Conservation (phyloP, 495 filamentous ascomycete species). For the Neurospora sp. region DNA sequence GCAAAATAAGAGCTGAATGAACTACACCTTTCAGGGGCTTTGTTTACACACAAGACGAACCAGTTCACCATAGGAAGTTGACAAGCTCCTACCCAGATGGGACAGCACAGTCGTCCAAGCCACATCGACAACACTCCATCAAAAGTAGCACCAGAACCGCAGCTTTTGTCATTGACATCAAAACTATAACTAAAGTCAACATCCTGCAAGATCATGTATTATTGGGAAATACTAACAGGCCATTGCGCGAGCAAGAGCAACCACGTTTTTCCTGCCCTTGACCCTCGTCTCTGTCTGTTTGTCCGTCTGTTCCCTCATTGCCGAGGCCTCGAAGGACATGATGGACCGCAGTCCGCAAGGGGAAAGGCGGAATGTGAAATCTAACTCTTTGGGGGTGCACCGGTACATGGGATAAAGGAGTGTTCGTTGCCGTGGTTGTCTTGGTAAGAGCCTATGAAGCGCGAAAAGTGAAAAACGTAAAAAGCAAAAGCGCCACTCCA, state of each 20-base stretch:
- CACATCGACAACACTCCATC: not conserved
- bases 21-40: not conserved
- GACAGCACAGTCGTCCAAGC: not conserved
- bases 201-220: not conserved
- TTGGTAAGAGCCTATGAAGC: not conserved
- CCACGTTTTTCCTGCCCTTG: not conserved
- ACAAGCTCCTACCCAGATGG: not conserved
- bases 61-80: not conserved
- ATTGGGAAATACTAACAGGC: not conserved
- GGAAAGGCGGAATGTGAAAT: not conserved
- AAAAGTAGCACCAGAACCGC: not conserved
- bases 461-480: not conserved
- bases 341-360: not conserved
- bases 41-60: not conserved
- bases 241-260: not conserved
- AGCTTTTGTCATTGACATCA: not conserved
- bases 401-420: not conserved
- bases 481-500: not conserved
- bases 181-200: not conserved
- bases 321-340: not conserved
- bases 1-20: not conserved
- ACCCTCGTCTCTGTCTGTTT: not conserved
- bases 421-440: not conserved
- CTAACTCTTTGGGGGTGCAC: not conserved
- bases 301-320: not conserved